Evolutionary conservation across 2,329 filamentous ascomycete species (phyloP).

Genomic region (Paraconiothyrium brasiliense): DNA sequence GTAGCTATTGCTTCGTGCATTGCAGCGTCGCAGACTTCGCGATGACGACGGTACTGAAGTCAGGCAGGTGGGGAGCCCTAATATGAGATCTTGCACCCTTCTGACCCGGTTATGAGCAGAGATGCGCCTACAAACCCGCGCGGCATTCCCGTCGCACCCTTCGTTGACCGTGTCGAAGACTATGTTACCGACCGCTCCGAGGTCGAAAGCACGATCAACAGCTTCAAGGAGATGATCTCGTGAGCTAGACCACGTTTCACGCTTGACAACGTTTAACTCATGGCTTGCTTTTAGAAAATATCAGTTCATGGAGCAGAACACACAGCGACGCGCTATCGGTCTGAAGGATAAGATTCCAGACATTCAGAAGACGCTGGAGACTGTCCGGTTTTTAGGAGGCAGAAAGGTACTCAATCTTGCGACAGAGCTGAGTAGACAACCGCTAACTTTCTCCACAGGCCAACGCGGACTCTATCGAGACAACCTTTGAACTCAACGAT

Average conservation of each 20-base stretch:
- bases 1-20: slow-evolving; percentile 16
- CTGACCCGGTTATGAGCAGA: slow-evolving; percentile 44
- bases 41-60: slow-evolving; percentile 42
- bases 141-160: slow-evolving; percentile 84
- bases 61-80: slow-evolving; percentile 31
- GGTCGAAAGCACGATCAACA: slow-evolving; percentile 81
- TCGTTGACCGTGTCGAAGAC: slow-evolving; percentile 88
- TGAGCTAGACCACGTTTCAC: slow-evolving; percentile 53
- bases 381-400: slow-evolving; percentile 83
- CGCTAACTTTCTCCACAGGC: slow-evolving; percentile 39
- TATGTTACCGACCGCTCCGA: slow-evolving; percentile 81
- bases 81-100: not conserved
- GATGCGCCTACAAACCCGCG: slow-evolving; percentile 74
- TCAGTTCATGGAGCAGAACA: slow-evolving; percentile 98
- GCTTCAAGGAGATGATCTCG: slow-evolving; percentile 94
- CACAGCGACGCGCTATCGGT: slow-evolving; percentile 81
- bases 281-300: slow-evolving; percentile 76
- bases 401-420: slow-evolving; percentile 66
- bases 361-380: slow-evolving; percentile 94
- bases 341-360: slow-evolving; percentile 96
- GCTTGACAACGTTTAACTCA: slow-evolving; percentile 19
- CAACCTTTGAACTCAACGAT: slow-evolving; percentile 95
- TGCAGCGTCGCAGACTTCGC: slow-evolving; percentile 23
- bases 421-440: slow-evolving; percentile 44
- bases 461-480: slow-evolving; percentile 76